Evolutionary conservation across 2,329 filamentous ascomycete species (phyloP), one percentile per base, ranked within the genome.

Genomic region (Sarocladium brachiariae): DNA sequence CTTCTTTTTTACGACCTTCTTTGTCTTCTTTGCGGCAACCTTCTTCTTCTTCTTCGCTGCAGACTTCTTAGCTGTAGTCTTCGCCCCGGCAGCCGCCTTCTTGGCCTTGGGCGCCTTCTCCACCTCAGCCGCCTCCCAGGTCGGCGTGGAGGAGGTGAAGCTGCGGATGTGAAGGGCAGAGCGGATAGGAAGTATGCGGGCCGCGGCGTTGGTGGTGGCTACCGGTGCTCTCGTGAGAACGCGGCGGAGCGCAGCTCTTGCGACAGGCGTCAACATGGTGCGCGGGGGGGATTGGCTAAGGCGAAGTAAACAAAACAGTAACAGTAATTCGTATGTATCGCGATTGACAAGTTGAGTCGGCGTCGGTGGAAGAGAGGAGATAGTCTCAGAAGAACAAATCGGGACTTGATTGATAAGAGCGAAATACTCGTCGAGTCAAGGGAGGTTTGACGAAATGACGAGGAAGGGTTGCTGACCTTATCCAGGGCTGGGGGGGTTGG

Each of bases 191-290:
- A 50, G 24, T 58, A 56, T 47, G 52, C 54, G 58, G 56, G 55
- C 56, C 55, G 59, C 34, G 8, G 25, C 31, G 57, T 51, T 45
- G 39, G 52, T 50, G 30, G 50, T 53, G n/a, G 49, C 35, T 13
- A 55, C 52, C n/a, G 59, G 52, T 38, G 56, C 50, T 35, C 57
- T 48, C 50, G 57, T 53, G 45, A 61, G 56, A 49, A 62, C 57
- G 56, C 69, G 70, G 59, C 63, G 64, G 53, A 64, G 61, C 50
- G 67, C 66, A 50, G 62, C 65, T 55, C 70, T 66, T 55, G 66
- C 65, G 55, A 74, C 60, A 25, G 66, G 63, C 49, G 66, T 68
- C 54, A 75, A 60, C 73, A 76, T 76, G 30, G 27, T 25, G 43
- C 4, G 19, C 37, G 37, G 19, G 21, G 21, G 4, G 21, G n/a